phyloP scores from a whole-genome alignment of 352 stramenopile genomes.

The Paralagenidium karlingii region DNA sequence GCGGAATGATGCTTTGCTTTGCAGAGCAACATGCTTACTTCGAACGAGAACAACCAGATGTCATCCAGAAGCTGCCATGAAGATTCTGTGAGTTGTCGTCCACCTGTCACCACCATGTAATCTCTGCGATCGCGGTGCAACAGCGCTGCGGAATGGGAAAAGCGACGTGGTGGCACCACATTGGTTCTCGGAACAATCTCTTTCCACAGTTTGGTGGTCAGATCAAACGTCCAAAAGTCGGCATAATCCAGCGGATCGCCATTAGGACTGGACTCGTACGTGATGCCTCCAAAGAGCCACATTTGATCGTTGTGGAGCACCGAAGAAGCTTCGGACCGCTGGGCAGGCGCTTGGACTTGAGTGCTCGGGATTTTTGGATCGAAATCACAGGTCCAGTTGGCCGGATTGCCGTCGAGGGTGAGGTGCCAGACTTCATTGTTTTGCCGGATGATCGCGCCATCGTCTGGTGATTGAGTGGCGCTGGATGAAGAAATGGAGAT shows the following conservation, averaged over 20 bases:
- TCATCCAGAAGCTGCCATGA: background rate
- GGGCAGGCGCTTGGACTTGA: background rate
- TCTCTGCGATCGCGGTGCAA: background rate
- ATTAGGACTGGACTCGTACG: background rate
- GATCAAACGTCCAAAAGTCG: background rate
- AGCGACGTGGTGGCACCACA: background rate
- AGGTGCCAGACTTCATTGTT: background rate
- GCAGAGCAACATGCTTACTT: no score
- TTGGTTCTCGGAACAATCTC: background rate
- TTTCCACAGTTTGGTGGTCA: background rate
- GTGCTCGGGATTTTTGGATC: background rate
- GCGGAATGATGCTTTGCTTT: no score
- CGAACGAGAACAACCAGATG: background rate
- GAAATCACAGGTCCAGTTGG: background rate
- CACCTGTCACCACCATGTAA: background rate
- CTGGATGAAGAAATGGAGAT: constrained; percentile 21
- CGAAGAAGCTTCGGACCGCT: background rate
- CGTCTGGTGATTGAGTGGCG: constrained; percentile 7
- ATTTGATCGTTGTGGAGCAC: background rate
- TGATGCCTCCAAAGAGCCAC: background rate
- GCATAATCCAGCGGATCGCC: background rate
- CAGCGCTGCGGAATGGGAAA: background rate
- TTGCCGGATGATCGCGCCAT: no score
- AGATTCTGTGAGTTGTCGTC: background rate
- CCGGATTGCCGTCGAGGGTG: background rate